phyloP scores from a whole-genome alignment of 164 flowering plant species.

The Liriodendron chinense region DNA sequence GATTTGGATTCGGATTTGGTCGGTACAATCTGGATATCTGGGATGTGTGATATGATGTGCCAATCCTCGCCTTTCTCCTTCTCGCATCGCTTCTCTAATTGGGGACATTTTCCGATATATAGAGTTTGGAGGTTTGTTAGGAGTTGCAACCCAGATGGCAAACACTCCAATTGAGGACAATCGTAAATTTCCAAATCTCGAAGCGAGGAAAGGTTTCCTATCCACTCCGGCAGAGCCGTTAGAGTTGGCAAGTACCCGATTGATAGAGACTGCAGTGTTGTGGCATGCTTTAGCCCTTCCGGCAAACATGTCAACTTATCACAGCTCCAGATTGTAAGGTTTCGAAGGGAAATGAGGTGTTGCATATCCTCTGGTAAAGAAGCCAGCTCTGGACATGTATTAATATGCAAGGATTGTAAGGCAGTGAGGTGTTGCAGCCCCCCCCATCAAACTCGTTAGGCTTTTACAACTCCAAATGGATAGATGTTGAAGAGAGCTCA shows the following conservation, averaged over 20 bases:
- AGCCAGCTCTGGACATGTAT: background rate
- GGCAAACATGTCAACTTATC: background rate
- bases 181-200: background rate
- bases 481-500: background rate
- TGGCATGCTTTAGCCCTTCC: background rate
- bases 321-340: background rate
- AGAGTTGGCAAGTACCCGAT: background rate
- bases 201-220: background rate
- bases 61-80: slow-evolving; percentile 12
- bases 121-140: background rate
- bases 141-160: background rate
- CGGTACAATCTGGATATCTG: background rate
- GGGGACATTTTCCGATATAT: background rate
- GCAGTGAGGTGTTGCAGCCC: background rate
- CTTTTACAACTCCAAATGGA: rapidly evolving
- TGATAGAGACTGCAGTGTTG: background rate
- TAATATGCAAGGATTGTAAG: background rate
- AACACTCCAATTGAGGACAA: background rate
- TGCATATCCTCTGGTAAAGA: background rate
- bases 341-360: background rate
- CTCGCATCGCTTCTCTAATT: slow-evolving; percentile 7
- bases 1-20: too few species aligned
- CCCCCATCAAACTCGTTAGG: background rate
- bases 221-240: background rate
- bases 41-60: slow-evolving; percentile 12